phyloP scores from a whole-genome alignment of 2,329 filamentous ascomycete genomes.

The Balansia obtecta region DNA sequence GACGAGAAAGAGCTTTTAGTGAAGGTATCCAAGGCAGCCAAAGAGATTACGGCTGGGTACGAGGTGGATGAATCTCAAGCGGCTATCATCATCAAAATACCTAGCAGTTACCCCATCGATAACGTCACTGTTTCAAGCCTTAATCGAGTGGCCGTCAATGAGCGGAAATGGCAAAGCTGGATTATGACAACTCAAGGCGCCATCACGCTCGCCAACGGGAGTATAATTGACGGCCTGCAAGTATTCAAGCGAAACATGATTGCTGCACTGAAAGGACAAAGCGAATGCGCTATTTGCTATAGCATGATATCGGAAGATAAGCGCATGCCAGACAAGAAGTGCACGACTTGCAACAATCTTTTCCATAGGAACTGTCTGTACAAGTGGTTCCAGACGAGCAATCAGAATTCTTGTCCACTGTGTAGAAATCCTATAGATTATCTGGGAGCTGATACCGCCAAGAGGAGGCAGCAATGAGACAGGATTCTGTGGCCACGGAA shows the following conservation, averaged over 20 bases:
- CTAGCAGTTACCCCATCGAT: constrained; percentile 71
- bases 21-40: constrained; percentile 57
- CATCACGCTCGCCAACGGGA: constrained; percentile 86
- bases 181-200: constrained; percentile 78
- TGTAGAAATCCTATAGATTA: constrained; percentile 80
- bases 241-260: constrained; percentile 81
- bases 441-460: constrained; percentile 27
- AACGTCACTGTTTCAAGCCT: constrained; percentile 63
- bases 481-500: neutral
- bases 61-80: constrained; percentile 80
- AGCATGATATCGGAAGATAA: constrained; percentile 82
- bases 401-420: constrained; percentile 80
- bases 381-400: constrained; percentile 95
- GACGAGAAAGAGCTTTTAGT: constrained; percentile 49
- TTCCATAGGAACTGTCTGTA: constrained; percentile 87
- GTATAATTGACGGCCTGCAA: constrained; percentile 73
- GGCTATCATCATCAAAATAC: constrained; percentile 69
- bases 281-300: constrained; percentile 95
- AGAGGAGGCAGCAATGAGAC: constrained; percentile 19
- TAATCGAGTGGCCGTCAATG: constrained; percentile 75
- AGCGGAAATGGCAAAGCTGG: constrained; percentile 90
- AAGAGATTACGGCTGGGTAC: constrained; percentile 74
- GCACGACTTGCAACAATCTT: constrained; percentile 82
- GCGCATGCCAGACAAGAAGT: constrained; percentile 83
- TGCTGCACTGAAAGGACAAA: constrained; percentile 81